A percentile compares a stretch with the other conserved stretches of the same genome.
These are phyloP conservation scores for Nannizziopsis arthrosporioides DNA, from an alignment of 2,329 filamentous ascomycete genomes.

Conservation along the genomic window DNA sequence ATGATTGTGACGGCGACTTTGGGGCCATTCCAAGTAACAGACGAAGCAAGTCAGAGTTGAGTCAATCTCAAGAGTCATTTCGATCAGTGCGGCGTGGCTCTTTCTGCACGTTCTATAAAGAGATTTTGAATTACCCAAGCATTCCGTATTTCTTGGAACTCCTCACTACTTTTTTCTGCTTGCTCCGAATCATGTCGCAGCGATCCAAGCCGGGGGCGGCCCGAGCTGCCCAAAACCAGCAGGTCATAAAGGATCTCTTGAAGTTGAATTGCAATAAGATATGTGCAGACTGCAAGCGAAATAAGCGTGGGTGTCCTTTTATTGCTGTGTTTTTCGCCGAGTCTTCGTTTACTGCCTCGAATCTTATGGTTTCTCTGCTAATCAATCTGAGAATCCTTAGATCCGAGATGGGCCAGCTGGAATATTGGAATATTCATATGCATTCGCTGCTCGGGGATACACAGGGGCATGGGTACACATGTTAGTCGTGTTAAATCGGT, in stretches of 20 bases:
- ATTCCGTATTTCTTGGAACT: neutral
- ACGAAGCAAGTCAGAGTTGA: no score
- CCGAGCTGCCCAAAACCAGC: slow-evolving; percentile 82
- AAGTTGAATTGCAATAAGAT: slow-evolving; percentile 94
- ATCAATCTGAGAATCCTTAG: slow-evolving; percentile 35
- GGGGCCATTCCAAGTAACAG: no score
- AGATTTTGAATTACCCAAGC: neutral
- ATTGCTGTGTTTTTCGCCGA: slow-evolving; percentile 11
- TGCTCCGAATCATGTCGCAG: slow-evolving; percentile 9
- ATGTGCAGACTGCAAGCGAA: slow-evolving; percentile 96
- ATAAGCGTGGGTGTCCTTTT: slow-evolving; percentile 62
- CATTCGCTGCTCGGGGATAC: slow-evolving; percentile 96
- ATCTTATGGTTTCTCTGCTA: neutral
- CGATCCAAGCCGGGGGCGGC: slow-evolving; percentile 53
- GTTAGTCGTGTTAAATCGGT: slow-evolving; percentile 97
- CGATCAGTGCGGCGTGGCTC: no score
- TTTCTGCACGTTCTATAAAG: no score
- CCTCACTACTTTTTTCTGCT: neutral
- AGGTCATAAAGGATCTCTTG: slow-evolving; percentile 84
- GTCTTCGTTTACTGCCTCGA: neutral
- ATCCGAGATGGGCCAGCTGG: slow-evolving; percentile 98
- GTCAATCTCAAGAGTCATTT: no score
- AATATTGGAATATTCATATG: slow-evolving; percentile 95
- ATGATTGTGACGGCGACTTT: no score
- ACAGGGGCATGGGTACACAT: slow-evolving; percentile 97